Evolutionary conservation across 1,284 basidiomycete species (phyloP).

Genomic region (Schizopora paradoxa): DNA sequence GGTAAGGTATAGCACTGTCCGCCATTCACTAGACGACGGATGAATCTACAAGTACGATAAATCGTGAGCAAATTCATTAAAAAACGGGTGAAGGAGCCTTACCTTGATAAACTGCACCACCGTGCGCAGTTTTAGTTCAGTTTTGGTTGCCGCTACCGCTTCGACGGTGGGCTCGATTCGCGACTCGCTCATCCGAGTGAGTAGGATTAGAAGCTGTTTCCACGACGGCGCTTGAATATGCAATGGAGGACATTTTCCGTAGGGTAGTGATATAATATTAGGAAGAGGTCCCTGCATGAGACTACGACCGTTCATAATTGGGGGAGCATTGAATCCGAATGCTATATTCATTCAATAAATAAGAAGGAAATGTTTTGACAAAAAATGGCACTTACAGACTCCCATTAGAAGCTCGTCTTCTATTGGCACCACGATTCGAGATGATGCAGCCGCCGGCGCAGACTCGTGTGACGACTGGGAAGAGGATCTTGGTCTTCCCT

Average conservation of each 20-base stretch:
- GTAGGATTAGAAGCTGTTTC: conserved; percentile 63
- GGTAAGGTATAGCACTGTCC: conserved; percentile 67
- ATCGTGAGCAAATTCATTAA: neutral
- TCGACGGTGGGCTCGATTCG: conserved; percentile 66
- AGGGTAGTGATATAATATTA: conserved; percentile 64
- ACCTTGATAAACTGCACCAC: conserved; percentile 76
- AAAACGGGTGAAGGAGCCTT: conserved; percentile 19
- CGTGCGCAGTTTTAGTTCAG: conserved; percentile 56
- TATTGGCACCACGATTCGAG: conserved; percentile 12
- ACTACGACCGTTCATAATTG: conserved; percentile 40
- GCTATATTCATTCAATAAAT: conserved; percentile 36
- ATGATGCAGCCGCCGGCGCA: neutral
- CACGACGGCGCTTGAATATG: conserved; percentile 69
- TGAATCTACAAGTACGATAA: conserved; percentile 40
- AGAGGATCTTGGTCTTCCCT: conserved; percentile 7
- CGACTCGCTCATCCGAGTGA: conserved; percentile 64
- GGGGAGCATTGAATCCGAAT: conserved; percentile 57
- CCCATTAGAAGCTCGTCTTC: conserved; percentile 19
- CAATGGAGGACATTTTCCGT: conserved; percentile 58
- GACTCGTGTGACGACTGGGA: neutral
- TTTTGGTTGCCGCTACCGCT: conserved; percentile 51
- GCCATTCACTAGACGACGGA: conserved; percentile 55
- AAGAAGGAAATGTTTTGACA: neutral
- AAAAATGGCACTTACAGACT: conserved; percentile 14
- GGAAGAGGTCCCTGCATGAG: conserved; percentile 56